phyloP scores from a whole-genome alignment of 2,329 filamentous ascomycete species.

The Calonectria montana region DNA sequence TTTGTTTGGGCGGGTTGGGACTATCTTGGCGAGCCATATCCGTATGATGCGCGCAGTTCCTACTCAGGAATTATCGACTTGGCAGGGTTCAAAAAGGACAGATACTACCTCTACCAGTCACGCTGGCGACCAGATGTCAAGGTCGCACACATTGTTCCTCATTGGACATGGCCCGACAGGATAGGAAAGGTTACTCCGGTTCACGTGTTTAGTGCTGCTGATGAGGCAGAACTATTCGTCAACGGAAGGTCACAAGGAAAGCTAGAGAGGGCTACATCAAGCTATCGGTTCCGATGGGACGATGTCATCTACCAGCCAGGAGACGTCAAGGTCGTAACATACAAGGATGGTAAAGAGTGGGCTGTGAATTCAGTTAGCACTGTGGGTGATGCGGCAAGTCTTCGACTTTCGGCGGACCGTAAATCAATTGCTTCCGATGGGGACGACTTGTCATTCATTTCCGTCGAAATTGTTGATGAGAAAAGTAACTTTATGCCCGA shows the following conservation, averaged over 20 bases:
- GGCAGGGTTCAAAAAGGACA: neutral
- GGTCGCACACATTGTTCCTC: neutral
- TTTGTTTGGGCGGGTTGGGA: conserved; percentile 2
- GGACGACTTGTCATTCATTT: neutral
- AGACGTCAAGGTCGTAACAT: neutral
- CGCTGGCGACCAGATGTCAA: neutral
- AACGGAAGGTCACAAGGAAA: neutral
- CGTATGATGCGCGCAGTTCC: neutral
- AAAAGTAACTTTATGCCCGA: neutral
- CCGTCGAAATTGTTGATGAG: neutral
- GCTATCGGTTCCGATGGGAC: neutral
- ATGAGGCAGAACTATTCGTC: neutral
- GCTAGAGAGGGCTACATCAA: neutral
- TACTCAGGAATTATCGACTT: neutral
- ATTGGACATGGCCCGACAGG: neutral
- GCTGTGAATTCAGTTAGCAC: neutral
- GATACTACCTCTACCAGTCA: neutral
- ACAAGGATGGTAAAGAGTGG: neutral
- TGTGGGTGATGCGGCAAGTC: neutral
- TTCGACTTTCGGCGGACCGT: neutral
- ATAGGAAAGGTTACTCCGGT: neutral
- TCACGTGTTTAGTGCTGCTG: neutral
- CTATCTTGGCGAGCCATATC: neutral
- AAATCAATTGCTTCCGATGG: neutral
- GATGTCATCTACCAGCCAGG: neutral